phyloP scores from a whole-genome alignment of 2,329 filamentous ascomycete species.

The Aspergillus sp. region DNA sequence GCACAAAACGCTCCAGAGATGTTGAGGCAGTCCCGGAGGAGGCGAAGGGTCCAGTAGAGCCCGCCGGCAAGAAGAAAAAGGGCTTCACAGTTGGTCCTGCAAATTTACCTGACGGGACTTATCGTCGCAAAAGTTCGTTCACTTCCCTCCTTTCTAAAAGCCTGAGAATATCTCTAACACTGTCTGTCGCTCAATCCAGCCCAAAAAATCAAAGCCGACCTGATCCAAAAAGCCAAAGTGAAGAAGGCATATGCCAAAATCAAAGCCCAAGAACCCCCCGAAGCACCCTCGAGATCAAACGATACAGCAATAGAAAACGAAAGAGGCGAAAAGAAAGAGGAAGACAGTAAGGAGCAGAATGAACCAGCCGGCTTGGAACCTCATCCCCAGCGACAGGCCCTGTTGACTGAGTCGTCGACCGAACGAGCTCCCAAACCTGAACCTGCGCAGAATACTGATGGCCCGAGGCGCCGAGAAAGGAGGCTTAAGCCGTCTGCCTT shows the following conservation, averaged over 20 bases:
- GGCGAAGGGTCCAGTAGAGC: conserved; percentile 37
- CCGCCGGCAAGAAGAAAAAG: conserved; percentile 47
- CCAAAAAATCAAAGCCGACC: conserved; percentile 76
- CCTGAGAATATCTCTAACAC: conserved; percentile 3
- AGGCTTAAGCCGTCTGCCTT: conserved; percentile 43
- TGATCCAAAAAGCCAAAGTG: conserved; percentile 87
- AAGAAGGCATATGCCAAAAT: conserved; percentile 89
- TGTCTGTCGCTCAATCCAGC: conserved; percentile 39
- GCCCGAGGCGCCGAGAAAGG: conserved; percentile 19
- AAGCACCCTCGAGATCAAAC: conserved; percentile 23
- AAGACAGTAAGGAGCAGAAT: conserved; percentile 11
- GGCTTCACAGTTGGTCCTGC: conserved; percentile 82
- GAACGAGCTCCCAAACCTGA: conserved; percentile 12
- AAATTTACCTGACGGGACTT: conserved; percentile 82
- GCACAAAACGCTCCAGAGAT: conserved; percentile 49
- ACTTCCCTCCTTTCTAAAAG: background rate
- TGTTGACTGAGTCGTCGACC: conserved; percentile 41
- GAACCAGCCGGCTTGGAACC: conserved; percentile 41
- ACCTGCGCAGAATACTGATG: conserved; percentile 18
- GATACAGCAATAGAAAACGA: conserved; percentile 24
- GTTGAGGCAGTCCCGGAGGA: conserved; percentile 31
- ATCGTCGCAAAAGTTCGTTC: conserved; percentile 62
- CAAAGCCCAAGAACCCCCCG: conserved; percentile 51
- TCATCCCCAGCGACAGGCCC: conserved; percentile 52
- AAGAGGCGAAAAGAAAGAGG: conserved; percentile 9